Evolutionary conservation across 345 rosid species (phyloP), one percentile per base, ranked within the genome.

Genomic region (Combretum micranthum): DNA sequence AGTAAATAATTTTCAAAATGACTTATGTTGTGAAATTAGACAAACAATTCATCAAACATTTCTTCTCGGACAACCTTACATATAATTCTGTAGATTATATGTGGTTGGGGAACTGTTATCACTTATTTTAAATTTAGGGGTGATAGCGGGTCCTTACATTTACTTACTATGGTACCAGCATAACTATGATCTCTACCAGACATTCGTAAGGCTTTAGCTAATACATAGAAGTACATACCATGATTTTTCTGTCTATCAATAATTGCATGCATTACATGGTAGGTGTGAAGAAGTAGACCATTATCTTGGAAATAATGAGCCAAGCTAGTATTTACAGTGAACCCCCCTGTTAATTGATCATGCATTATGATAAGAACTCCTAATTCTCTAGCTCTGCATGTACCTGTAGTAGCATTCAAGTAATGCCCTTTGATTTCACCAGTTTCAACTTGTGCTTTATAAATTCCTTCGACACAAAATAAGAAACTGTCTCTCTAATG

Each of bases 301-400:
- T n/a, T n/a, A n/a, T n/a, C n/a, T n/a, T 0, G 3, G 25, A 15
- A 50, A 20, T 20, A 50, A 50, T 52, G 37, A 22, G 39, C 39
- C 55, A 52, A 7, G 0, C 55, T 6, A 22, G 17, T 52, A 15
- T 14, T n/a, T n/a, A n/a, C n/a, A n/a, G n/a, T n/a, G n/a, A n/a
- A n/a, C n/a, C n/a, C 58, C 42, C 20, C 18, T 25, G 10, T 59
- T 12, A 52, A 61, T 20, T 43, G 23, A 42, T 43, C 58, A 43
- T 52, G 22, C 58, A 52, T 43, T 61, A 52, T 22, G 43, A 51
- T 61, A 52, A 11, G 16, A 61, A 42, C 57, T 61, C 12, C 12
- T 21, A 51, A 61, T 50, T 50, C 42, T 61, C 0, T 1, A 9
- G 55, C 47, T 51, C 23, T 4, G 23, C 54, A 13, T 13, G 32